Evolutionary conservation across 495 filamentous ascomycete genomes (phyloP), one percentile per base, ranked within the genome.

Genomic region (Penicillium chermesinum): DNA sequence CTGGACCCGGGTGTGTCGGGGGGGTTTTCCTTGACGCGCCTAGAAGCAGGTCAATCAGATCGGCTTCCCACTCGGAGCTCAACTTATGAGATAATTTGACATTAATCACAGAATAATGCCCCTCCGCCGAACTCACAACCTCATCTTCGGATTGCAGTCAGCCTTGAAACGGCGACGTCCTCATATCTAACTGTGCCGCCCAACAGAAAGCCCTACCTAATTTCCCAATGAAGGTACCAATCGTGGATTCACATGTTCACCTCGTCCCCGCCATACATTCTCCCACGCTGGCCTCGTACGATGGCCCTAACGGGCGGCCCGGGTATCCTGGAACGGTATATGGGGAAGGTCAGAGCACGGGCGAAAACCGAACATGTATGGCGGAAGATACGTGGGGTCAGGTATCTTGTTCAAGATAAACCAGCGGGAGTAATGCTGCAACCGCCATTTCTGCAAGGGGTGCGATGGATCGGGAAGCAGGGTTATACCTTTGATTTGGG

Each of bases 231-330:
- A 37, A 60, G 3, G 63, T 57, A 22, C 66, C 63, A 35, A 77
- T 90, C 44, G 74, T 95, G 46, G 90, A 95, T 69, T 84, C 88
- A 7, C 90, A 96, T 71, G 83, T 95, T 66, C 90, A 95, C 67
- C 82, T 94, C 61, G 93, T 80, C 68, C 83, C 85, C 50, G 61
- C 70, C 41, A 76, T 80, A 30, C 84, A 89, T 52, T 62, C 85
- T 25, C 50, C 67, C 39, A 75, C 77, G 19, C 71, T 91, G 36
- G 64, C 78, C 46, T 95, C 88, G 88, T 77, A 77, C 52, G 61
- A 77, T 52, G 61, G 44, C 0, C 69, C 80, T 2, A 68, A 68
- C 16, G 62, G 71, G 73, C 7, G 87, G 88, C 0, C 60, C 75
- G 2, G 60, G 55, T 17, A 65, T 61, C 1, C 46, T 79, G 38